Evolutionary conservation across 2,329 filamentous ascomycete genomes (phyloP).

Genomic region (Phialophora tarda): DNA sequence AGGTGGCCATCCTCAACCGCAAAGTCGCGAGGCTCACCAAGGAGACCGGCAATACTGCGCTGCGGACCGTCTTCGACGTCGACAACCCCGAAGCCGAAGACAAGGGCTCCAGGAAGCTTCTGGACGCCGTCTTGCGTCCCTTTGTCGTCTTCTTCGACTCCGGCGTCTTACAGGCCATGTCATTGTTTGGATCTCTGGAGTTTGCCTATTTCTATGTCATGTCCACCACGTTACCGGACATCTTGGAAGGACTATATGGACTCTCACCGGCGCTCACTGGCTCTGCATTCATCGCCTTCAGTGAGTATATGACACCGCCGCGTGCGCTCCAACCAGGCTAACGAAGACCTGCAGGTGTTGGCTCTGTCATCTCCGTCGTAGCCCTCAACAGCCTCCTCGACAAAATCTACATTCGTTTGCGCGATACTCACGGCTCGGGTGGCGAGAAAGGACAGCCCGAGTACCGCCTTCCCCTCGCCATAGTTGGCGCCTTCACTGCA

Average conservation of each 20-base stretch:
- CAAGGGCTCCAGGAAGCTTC: slow-evolving; percentile 41
- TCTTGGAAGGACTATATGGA: slow-evolving; percentile 42
- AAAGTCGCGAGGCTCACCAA: slow-evolving; percentile 42
- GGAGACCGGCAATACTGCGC: slow-evolving; percentile 38
- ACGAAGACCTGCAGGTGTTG: slow-evolving; percentile 31
- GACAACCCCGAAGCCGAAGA: slow-evolving; percentile 16
- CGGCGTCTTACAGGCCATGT: slow-evolving; percentile 59
- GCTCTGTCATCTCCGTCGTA: slow-evolving; percentile 39
- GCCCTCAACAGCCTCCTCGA: slow-evolving; percentile 37
- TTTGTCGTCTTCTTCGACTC: slow-evolving; percentile 64
- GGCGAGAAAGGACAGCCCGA: slow-evolving; percentile 45
- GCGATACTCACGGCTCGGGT: slow-evolving; percentile 38
- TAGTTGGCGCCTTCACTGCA: slow-evolving; percentile 51
- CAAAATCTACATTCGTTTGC: slow-evolving; percentile 40
- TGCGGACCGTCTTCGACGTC: slow-evolving; percentile 36
- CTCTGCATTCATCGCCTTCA: slow-evolving; percentile 39
- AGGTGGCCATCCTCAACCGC: slow-evolving; percentile 42
- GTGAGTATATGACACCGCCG: slow-evolving; percentile 14
- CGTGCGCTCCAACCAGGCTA: background rate
- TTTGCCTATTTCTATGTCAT: slow-evolving; percentile 56
- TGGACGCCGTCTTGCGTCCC: slow-evolving; percentile 57
- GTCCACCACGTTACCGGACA: slow-evolving; percentile 48
- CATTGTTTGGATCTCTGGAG: slow-evolving; percentile 53
- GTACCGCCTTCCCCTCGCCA: slow-evolving; percentile 54
- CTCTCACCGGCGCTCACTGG: slow-evolving; percentile 41